Percentiles rank a stretch among this genome's conserved stretches.
These are phyloP conservation scores for Auriscalpium microsporum DNA, from an alignment of 768 basidiomycete species.

Conservation along the genomic window DNA sequence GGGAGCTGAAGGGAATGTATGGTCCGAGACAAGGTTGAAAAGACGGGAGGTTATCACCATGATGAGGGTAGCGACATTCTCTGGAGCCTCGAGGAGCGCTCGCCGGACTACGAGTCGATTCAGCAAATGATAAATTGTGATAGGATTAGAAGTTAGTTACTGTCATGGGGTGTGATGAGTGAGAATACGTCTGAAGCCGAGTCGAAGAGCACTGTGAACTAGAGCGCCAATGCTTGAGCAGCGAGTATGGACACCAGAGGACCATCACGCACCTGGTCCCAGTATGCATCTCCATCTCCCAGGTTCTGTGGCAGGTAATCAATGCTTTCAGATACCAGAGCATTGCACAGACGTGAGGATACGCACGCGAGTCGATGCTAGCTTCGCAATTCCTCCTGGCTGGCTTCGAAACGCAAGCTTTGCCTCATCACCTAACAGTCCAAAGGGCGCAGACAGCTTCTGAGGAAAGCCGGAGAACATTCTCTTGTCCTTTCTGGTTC, in stretches of 20 bases:
- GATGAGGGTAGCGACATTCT: slow-evolving; percentile 80
- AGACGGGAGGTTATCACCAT: slow-evolving; percentile 58
- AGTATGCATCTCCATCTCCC: slow-evolving; percentile 67
- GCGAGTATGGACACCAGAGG: background rate
- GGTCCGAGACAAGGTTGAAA: slow-evolving; percentile 68
- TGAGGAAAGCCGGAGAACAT: slow-evolving; percentile 72
- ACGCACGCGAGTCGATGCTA: slow-evolving; percentile 67
- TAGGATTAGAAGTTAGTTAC: background rate
- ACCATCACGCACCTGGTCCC: slow-evolving; percentile 65
- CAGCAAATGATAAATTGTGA: too few species aligned
- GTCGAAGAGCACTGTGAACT: slow-evolving; percentile 85
- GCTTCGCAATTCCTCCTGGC: slow-evolving; percentile 68
- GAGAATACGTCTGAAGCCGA: slow-evolving; percentile 88
- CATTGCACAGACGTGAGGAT: background rate
- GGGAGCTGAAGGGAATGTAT: slow-evolving; percentile 63
- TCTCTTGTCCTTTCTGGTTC: background rate
- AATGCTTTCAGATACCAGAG: too few species aligned
- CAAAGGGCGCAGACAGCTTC: slow-evolving; percentile 65
- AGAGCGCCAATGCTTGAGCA: background rate
- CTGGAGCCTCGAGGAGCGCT: slow-evolving; percentile 72
- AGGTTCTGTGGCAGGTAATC: slow-evolving; percentile 47
- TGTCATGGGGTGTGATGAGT: slow-evolving; percentile 26
- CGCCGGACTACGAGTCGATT: slow-evolving; percentile 52
- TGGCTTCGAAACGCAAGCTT: slow-evolving; percentile 86
- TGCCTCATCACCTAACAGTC: slow-evolving; percentile 76